A percentile compares a stretch with the other conserved stretches of the same genome.
phyloP scores from a whole-genome alignment of 2,329 filamentous ascomycete species.

The Alternaria conjuncta region DNA sequence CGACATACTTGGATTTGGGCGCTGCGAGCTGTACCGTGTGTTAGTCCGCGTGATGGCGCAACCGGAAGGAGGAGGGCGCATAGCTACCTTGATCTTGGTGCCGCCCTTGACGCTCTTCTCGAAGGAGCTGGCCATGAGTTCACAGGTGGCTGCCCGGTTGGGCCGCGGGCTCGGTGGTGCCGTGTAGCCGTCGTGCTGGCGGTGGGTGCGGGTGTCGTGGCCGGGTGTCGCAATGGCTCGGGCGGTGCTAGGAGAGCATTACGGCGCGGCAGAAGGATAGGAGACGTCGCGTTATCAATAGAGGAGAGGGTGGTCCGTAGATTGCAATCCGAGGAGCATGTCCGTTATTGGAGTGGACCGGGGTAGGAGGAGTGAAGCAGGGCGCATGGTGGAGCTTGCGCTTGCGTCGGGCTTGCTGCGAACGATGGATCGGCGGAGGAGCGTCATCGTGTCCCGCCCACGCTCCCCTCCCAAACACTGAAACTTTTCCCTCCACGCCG shows the following conservation, averaged over 20 bases:
- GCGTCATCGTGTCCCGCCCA: slow-evolving; percentile 14
- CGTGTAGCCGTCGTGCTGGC: slow-evolving; percentile 3
- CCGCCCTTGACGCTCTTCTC: slow-evolving; percentile 99
- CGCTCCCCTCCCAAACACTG: slow-evolving; percentile 16
- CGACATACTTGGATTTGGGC: slow-evolving; percentile 98
- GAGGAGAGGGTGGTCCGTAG: slow-evolving; percentile 12
- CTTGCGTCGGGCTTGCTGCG: slow-evolving; percentile 1
- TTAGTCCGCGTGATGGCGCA: slow-evolving; percentile 25
- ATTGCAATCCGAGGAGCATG: slow-evolving; percentile 17
- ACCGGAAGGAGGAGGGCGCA: slow-evolving; percentile 6
- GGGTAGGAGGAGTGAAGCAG: slow-evolving; percentile 22
- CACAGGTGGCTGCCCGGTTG: slow-evolving; percentile 19
- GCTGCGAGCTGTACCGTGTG: slow-evolving; percentile 73
- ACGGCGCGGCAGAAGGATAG: slow-evolving; percentile 23
- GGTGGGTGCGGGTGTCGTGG: slow-evolving; percentile 10
- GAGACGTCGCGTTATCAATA: slow-evolving; percentile 27
- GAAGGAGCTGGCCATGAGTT: slow-evolving; percentile 80
- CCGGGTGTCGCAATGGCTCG: slow-evolving; percentile 22
- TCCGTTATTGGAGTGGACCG: slow-evolving; percentile 21
- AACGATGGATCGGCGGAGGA: slow-evolving; percentile 25
- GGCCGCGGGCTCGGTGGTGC: slow-evolving; percentile 19
- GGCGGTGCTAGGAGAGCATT: slow-evolving; percentile 39
- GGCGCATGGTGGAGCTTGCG: slow-evolving; percentile 24
- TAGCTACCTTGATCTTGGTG: slow-evolving; percentile 88
- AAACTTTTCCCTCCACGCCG: slow-evolving; percentile 9